phyloP scores from a whole-genome alignment of 2,329 filamentous ascomycete species.

The Monilinia polystroma region DNA sequence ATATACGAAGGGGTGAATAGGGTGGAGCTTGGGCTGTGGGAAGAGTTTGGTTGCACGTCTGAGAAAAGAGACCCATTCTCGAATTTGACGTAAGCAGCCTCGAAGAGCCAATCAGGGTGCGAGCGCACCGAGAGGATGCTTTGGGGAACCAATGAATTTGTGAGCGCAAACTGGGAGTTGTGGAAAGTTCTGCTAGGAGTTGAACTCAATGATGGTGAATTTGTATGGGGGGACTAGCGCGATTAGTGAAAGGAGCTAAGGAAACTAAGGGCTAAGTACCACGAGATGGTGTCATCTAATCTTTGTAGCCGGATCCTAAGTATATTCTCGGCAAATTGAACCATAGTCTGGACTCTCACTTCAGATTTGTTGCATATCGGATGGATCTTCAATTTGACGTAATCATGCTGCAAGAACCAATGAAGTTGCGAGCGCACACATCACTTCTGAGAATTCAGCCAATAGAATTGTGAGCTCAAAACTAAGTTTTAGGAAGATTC shows the following conservation, averaged over 20 bases:
- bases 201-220: neutral
- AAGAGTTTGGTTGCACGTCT: conserved; percentile 1
- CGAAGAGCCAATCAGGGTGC: neutral
- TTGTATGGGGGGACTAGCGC: neutral
- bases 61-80: neutral
- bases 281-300: too few relatives aligned
- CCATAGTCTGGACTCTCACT: accelerated
- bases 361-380: neutral
- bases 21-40: neutral
- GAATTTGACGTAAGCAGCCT: conserved; percentile 11
- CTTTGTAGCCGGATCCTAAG: too few relatives aligned
- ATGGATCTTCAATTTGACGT: neutral
- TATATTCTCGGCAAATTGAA: neutral
- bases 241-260: too few relatives aligned
- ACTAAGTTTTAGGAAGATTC: neutral
- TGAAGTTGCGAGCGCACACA: neutral
- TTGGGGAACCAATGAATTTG: neutral
- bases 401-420: neutral
- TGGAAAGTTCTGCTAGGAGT: neutral
- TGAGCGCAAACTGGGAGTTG: neutral
- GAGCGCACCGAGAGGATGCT: neutral
- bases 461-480: neutral
- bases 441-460: neutral
- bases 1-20: neutral
- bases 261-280: too few relatives aligned